Base-by-base conservation (phyloP, 208 protist genomes). In the Herpetomonas tarakana region DNA sequence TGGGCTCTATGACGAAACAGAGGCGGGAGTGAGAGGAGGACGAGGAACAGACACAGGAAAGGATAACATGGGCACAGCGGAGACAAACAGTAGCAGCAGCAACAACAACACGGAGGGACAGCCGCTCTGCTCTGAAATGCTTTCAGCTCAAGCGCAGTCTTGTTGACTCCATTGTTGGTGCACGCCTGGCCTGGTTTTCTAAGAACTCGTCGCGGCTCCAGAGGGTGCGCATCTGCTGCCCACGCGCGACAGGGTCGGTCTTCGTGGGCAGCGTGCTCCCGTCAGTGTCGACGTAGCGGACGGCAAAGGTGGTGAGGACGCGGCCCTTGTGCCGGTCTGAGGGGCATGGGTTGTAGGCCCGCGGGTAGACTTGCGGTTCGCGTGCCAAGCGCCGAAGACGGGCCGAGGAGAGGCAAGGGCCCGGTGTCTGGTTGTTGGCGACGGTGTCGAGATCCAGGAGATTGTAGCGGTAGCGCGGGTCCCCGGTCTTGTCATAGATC, bases 191-290 rank as follows among this genome's bases (percentile, higher is more conserved):
- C 3, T 74, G 71, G 58, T 88, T 75, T 21, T 63, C 52, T 11
- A 94, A 66, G 46, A 94, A 94, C 11, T 46, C 56, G 46, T 94
- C 88, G 14, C 68, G 62, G n/a, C 58, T 57, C 84, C 88, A 94
- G 22, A 90, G 47, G 29, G 75, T 55, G 1, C 88, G 81, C 83
- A 94, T 90, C 49, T 89, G 76, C 67, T 83, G 64, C 2, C 84
- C 83, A 12, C 88, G 83, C 47, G 56, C 63, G 46, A 94, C 83
- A 14, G 81, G 81, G 62, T 94, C 88, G 0, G 83, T 66, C 44
- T 71, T 66, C 19, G 68, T 67, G 4, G 30, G 63, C 57, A 89
- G 65, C 47, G 87, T 88, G 56, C 78, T 81, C 11, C 87, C 83
- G 27, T 73, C 59, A 9, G 82, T 69, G 49, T 78, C 68, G 30